Evolutionary conservation across 1,139 yeast species (phyloP), one percentile per base, ranked within the genome.

Genomic region (Suhomyces yuchorum): DNA sequence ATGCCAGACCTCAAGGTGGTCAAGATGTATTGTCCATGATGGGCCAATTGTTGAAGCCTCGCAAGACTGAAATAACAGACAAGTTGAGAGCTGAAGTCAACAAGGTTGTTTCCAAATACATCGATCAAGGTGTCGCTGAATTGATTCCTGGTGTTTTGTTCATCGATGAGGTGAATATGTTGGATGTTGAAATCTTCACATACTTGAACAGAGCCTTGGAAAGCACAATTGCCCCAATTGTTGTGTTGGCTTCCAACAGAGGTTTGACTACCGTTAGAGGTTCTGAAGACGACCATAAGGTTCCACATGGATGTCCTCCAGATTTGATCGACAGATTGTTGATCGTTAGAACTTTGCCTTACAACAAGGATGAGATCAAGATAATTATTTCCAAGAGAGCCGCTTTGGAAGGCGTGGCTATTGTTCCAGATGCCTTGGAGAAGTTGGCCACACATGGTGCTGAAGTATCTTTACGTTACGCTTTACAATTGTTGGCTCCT

Each of bases 91-190:
- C 78, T 38, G 99, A 93, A 71, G 97, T 93, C 56, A 92, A 93
- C 73, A 91, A 89, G 70, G 96, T 93, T 50, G 99, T 93, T 37
- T 89, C 95, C 55, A 90, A 91, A 67, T 93, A 93, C 70, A 92
- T 93, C 51, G 97, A 92, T 66, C 98, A 93, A 73, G 99, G 99
- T 53, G 90, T 93, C 49, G 99, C 99, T 15, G 99, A 93, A 71
- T 78, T 93, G 50, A 92, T 93, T 50, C 99, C 99, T 1, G 99
- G 99, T 61, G 99, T 93, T 28, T 76, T 93, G 62, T 93, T 93
- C 70, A 93, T 93, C 60, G 99, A 93, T 68, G 99, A 93, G 71
- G 99, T 92, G 24, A 93, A 93, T 72, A 93, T 93, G 99, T 80
- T 93, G 60, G 99, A 93, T 65, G 84, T 93, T 54, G 99, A 93